These are phyloP conservation scores for Trametes pubescens DNA, from an alignment of 1,284 basidiomycete species.

Conservation along the genomic window DNA sequence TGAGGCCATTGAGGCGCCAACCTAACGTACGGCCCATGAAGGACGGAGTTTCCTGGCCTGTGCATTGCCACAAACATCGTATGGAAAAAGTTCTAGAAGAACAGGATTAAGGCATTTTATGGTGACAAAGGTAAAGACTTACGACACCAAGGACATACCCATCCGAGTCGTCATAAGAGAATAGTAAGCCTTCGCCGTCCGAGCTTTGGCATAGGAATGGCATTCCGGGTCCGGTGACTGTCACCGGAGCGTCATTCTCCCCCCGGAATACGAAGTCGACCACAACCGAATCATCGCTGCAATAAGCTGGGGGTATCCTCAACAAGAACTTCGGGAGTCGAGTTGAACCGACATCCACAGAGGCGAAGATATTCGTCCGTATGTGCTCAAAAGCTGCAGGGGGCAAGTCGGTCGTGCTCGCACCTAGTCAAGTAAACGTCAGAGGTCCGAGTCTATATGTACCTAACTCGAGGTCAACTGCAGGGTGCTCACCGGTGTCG, in stretches of 20 bases:
- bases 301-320: neutral
- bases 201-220: neutral
- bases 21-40: neutral
- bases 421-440: neutral
- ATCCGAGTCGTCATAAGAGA: neutral
- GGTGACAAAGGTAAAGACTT: neutral
- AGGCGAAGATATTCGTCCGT: neutral
- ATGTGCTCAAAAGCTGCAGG: neutral
- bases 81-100: neutral
- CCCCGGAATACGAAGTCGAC: neutral
- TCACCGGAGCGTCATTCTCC: neutral
- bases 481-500: neutral
- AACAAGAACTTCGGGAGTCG: neutral
- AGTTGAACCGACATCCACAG: neutral
- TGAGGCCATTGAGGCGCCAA: neutral
- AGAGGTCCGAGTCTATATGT: neutral
- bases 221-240: neutral
- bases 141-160: neutral
- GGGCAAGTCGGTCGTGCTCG: neutral
- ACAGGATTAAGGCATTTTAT: neutral
- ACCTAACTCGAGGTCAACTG: neutral
- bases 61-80: neutral
- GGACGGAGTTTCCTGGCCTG: neutral
- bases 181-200: neutral
- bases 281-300: neutral